These are phyloP conservation scores for Mycoemilia scoparia DNA, from an alignment of 192 early-diverging fungal species.

Conservation along the genomic window DNA sequence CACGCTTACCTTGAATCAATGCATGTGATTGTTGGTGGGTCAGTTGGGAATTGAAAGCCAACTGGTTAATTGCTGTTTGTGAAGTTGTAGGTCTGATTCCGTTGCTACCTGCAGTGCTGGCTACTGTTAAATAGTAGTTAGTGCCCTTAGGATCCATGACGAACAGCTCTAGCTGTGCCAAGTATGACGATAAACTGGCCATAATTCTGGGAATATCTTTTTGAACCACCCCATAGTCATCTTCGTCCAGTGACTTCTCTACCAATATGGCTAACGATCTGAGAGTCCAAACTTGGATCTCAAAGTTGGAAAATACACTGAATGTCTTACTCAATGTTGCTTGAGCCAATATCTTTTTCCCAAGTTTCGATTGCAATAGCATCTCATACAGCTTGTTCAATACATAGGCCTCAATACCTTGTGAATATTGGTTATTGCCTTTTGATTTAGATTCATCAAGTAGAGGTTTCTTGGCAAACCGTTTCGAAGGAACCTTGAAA, in stretches of 20 bases:
- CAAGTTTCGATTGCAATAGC: constrained; percentile 16
- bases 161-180: constrained; percentile 16
- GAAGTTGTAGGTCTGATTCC: no score
- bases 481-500: no score
- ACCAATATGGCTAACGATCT: constrained; percentile 21
- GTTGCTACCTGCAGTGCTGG: no score
- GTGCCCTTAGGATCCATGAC: constrained; percentile 1
- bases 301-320: constrained; percentile 20
- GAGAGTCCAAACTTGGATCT: constrained; percentile 26
- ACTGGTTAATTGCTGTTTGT: neutral
- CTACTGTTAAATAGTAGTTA: no score
- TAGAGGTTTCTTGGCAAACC: no score
- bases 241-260: constrained; percentile 20
- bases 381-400: constrained; percentile 16
- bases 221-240: constrained; percentile 25
- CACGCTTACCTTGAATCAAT: constrained; percentile 27
- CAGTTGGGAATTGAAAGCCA: constrained; percentile 9
- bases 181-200: constrained; percentile 11
- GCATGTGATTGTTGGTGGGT: constrained; percentile 16
- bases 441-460: no score
- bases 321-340: constrained; percentile 11
- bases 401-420: constrained; percentile 28
- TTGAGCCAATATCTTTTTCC: constrained; percentile 12
- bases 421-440: no score
- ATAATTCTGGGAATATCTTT: constrained; percentile 15